A percentile compares a stretch with the other conserved stretches of the same genome.
These are phyloP conservation scores for Eutrema yunnanense DNA, from an alignment of 345 rosid species.

Conservation along the genomic window DNA sequence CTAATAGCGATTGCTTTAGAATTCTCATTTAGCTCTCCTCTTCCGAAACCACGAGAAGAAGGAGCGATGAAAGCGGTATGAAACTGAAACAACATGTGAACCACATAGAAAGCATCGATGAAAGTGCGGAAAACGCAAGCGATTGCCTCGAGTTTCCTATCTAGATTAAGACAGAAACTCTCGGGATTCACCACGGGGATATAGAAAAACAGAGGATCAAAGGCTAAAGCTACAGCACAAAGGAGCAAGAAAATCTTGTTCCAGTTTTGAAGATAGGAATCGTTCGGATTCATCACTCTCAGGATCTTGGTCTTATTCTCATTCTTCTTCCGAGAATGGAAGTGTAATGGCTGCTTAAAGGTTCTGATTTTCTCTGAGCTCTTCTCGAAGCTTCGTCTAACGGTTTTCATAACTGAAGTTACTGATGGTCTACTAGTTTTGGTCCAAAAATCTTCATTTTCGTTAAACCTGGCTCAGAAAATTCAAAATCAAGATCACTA, in stretches of 20 bases:
- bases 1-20: conserved; percentile 19
- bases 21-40: conserved; percentile 31
- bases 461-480: conserved; percentile 39
- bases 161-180: conserved; percentile 22
- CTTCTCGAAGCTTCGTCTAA: conserved; percentile 36
- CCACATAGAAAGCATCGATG: conserved; percentile 29
- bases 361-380: conserved; percentile 42
- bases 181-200: conserved; percentile 22
- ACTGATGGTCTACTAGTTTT: conserved; percentile 25
- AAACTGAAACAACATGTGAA: conserved; percentile 33
- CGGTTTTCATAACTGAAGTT: conserved; percentile 26
- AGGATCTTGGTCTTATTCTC: conserved; percentile 9
- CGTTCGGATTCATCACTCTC: conserved; percentile 36
- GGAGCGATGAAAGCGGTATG: conserved; percentile 31
- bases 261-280: conserved; percentile 31
- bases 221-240: conserved; percentile 32
- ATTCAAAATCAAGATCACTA: not conserved
- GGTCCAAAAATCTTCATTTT: conserved; percentile 8
- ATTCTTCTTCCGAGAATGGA: not conserved
- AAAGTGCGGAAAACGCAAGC: conserved; percentile 34
- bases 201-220: conserved; percentile 37
- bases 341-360: conserved; percentile 35
- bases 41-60: conserved; percentile 35
- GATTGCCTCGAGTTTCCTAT: conserved; percentile 9
- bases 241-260: conserved; percentile 29